These are phyloP conservation scores for Penstemon eatonii DNA, from an alignment of 257 asterid species.

Conservation along the genomic window DNA sequence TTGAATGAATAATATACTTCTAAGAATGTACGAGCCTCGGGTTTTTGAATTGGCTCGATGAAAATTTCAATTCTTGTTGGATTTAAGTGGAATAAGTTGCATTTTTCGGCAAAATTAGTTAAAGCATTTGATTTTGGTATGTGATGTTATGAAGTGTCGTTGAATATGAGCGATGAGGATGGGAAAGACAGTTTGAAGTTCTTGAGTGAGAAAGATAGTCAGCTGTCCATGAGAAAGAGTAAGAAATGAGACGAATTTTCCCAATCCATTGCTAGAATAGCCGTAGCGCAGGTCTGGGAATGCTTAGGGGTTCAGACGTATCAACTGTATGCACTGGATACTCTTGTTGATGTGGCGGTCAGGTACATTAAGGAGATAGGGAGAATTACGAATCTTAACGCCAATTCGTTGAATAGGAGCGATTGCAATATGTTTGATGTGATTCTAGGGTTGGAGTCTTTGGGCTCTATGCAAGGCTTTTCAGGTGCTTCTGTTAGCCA, in stretches of 20 bases:
- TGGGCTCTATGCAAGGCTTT: slow-evolving; percentile 55
- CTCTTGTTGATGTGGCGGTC: slow-evolving; percentile 64
- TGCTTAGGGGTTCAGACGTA: slow-evolving; percentile 74
- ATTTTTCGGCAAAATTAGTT: no score
- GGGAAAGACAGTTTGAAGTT: slow-evolving; percentile 51
- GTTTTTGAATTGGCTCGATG: no score
- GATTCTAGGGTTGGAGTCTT: slow-evolving; percentile 66
- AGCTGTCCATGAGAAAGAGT: slow-evolving; percentile 23
- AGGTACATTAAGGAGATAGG: slow-evolving; percentile 60
- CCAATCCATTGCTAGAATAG: slow-evolving; percentile 47
- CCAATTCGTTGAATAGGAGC: slow-evolving; percentile 64
- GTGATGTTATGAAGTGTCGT: slow-evolving; percentile 47
- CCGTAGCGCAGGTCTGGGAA: slow-evolving; percentile 53
- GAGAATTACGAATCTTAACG: slow-evolving; percentile 50
- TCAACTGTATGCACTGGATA: slow-evolving; percentile 68
- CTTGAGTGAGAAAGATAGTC: slow-evolving; percentile 35
- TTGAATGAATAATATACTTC: no score
- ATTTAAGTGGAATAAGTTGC: no score
- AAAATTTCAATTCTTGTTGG: no score
- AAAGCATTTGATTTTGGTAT: slow-evolving; percentile 27
- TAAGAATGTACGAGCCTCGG: no score
- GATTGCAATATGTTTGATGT: slow-evolving; percentile 69
- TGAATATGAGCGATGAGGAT: slow-evolving; percentile 82
- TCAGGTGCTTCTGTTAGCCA: slow-evolving; percentile 47
- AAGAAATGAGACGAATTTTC: slow-evolving; percentile 47